These are phyloP conservation scores for Pseudozyma tsukubaensis DNA, from an alignment of 1,284 basidiomycete genomes.

Conservation along the genomic window DNA sequence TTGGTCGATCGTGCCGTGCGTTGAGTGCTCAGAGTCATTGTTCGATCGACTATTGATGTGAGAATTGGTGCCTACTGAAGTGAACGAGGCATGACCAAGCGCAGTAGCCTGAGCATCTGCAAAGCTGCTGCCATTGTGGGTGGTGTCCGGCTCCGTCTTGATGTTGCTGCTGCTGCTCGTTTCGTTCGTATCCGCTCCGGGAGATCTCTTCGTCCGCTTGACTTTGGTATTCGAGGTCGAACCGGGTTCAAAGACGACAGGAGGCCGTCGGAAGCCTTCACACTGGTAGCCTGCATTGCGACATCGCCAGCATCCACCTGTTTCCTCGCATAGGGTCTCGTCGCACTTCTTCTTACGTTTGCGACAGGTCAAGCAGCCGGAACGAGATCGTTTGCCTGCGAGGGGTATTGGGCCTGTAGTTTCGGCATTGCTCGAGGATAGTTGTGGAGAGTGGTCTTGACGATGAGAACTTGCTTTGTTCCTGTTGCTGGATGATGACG, in stretches of 20 bases:
- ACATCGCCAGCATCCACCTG: constrained; percentile 46
- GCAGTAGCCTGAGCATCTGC: constrained; percentile 15
- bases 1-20: constrained; percentile 6
- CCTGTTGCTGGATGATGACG: constrained; percentile 1
- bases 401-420: constrained; percentile 8
- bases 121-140: background rate
- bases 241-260: constrained; percentile 33
- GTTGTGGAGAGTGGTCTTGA: background rate
- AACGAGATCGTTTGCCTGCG: constrained; percentile 33
- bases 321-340: constrained; percentile 43
- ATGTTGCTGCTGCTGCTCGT: constrained; percentile 1
- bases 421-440: background rate
- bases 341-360: constrained; percentile 51
- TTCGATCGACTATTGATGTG: background rate
- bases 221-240: constrained; percentile 3
- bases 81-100: constrained; percentile 8
- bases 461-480: constrained; percentile 4
- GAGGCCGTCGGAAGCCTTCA: constrained; percentile 37
- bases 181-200: background rate
- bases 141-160: constrained; percentile 20
- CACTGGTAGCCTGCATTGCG: constrained; percentile 50
- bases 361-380: constrained; percentile 44
- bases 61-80: constrained; percentile 9
- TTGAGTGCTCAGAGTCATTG: background rate
- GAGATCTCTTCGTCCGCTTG: constrained; percentile 24